Evolutionary conservation across 148 eudicot species (phyloP), one percentile per base, ranked within the genome.

Genomic region (Cornus kousa): DNA sequence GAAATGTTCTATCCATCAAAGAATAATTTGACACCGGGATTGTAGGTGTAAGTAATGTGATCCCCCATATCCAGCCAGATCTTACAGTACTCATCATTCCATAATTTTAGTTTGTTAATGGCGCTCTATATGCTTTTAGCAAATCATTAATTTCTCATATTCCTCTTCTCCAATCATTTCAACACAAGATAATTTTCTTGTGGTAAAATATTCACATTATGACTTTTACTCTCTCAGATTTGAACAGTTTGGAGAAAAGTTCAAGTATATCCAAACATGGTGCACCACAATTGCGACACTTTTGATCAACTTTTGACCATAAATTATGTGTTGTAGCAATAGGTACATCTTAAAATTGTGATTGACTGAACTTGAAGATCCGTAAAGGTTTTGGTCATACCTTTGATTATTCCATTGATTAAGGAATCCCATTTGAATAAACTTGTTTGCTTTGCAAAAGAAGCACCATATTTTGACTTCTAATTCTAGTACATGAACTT

Each of bases 21-120:
- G 2, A 53, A 53, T 53, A 53, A 53, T 53, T 53, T 12, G 19
- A 12, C 2, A 13, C 59, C 59, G 19, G 13, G 17, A 53, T 53
- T 53, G 59, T 1, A 16, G 17, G 19, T 53, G 0, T 11, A 11
- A 53, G 59, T 53, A 19, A 11, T 53, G 0, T 53, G 17, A 53
- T 8, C 59, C 59, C 59, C 68, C 80, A 78, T 77, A 84, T 84
- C 83, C 72, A 68, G 13, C 76, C 78, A 78, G 68, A 84, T 84
- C 83, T 68, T 60, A 46, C 55, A 32, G 1, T 6, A 43, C 48
- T 73, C 70, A 83, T 83, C 77, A 83, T 84, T 73, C 78, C 68
- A 16, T 46, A 9, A 35, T 17, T 55, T 72, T 14, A 10, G 6
- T 53, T 74, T 57, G 57, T 76, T 76, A 75, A 72, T 71, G 74